These are phyloP conservation scores for Ceratobasidium sp. DNA, from an alignment of 1,284 basidiomycete genomes.

Conservation along the genomic window DNA sequence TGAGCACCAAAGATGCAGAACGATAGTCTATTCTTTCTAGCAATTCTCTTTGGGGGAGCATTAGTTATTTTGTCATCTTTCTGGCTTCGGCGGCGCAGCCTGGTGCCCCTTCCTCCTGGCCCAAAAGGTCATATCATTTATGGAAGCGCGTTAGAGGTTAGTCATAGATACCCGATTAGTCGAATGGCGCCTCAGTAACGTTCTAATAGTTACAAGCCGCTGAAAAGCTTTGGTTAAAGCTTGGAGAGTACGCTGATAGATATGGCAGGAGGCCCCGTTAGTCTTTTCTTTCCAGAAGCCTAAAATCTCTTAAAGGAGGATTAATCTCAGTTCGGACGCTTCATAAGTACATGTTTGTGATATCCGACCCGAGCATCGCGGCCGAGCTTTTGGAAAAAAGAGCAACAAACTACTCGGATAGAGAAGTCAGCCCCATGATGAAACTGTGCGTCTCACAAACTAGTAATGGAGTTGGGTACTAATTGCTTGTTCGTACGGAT, in stretches of 20 bases:
- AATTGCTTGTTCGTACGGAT: too few relatives aligned
- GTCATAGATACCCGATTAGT: neutral
- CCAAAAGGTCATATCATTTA: slow-evolving; percentile 27
- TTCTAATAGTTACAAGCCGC: neutral
- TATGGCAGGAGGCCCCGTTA: neutral
- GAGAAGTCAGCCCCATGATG: neutral
- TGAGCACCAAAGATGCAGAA: too few relatives aligned
- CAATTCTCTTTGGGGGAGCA: too few relatives aligned
- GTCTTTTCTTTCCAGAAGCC: too few relatives aligned
- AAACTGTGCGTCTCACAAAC: slow-evolving; percentile 14
- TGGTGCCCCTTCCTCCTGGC: slow-evolving; percentile 39
- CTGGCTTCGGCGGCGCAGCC: too few relatives aligned
- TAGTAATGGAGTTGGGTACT: too few relatives aligned
- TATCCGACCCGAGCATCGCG: neutral
- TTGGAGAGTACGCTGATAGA: slow-evolving; percentile 5
- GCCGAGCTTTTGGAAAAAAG: slow-evolving; percentile 1
- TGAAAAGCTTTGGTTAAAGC: neutral
- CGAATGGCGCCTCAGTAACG: neutral
- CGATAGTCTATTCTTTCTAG: too few relatives aligned
- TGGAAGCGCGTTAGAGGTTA: slow-evolving; percentile 28
- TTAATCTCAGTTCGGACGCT: slow-evolving; percentile 3
- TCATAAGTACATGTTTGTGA: neutral
- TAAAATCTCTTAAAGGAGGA: neutral
- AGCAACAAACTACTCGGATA: neutral
- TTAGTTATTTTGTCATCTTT: too few relatives aligned